These are phyloP conservation scores for Aspergillus bridgeri DNA, from an alignment of 495 filamentous ascomycete genomes.

Conservation along the genomic window DNA sequence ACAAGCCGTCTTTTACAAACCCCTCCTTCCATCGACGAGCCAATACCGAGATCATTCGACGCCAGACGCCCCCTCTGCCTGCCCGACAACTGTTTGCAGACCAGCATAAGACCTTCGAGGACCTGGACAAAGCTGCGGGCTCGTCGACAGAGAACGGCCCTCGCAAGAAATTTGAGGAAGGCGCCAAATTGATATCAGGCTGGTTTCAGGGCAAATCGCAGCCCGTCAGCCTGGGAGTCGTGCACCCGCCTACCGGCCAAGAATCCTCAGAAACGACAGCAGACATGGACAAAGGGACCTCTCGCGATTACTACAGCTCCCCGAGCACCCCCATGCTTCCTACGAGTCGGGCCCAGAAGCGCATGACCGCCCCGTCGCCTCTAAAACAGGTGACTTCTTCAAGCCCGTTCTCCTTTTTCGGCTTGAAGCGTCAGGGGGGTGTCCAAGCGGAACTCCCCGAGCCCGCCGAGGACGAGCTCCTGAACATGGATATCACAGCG, in stretches of 20 bases:
- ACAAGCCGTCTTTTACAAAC: constrained; percentile 21
- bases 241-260: constrained; percentile 17
- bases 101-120: constrained; percentile 24
- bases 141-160: constrained; percentile 31
- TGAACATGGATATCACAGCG: constrained; percentile 59
- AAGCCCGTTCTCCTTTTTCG: constrained; percentile 39
- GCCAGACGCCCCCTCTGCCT: constrained; percentile 20
- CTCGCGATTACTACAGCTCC: constrained; percentile 14
- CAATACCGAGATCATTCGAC: constrained; percentile 40
- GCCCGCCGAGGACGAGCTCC: constrained; percentile 57
- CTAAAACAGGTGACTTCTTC: constrained; percentile 33
- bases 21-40: constrained; percentile 38
- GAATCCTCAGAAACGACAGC: constrained; percentile 16
- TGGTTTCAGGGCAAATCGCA: constrained; percentile 55
- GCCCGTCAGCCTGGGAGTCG: constrained; percentile 39
- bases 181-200: constrained; percentile 40
- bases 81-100: constrained; percentile 17
- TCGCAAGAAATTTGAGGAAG: constrained; percentile 41
- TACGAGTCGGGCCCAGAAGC: constrained; percentile 29
- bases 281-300: constrained; percentile 12
- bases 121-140: constrained; percentile 15
- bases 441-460: constrained; percentile 27
- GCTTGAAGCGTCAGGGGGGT: constrained; percentile 29
- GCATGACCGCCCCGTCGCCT: constrained; percentile 30
- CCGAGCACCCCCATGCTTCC: constrained; percentile 19